Evolutionary conservation across 192 early-diverging fungal species (phyloP).

Genomic region (Obelidium mucronatum): DNA sequence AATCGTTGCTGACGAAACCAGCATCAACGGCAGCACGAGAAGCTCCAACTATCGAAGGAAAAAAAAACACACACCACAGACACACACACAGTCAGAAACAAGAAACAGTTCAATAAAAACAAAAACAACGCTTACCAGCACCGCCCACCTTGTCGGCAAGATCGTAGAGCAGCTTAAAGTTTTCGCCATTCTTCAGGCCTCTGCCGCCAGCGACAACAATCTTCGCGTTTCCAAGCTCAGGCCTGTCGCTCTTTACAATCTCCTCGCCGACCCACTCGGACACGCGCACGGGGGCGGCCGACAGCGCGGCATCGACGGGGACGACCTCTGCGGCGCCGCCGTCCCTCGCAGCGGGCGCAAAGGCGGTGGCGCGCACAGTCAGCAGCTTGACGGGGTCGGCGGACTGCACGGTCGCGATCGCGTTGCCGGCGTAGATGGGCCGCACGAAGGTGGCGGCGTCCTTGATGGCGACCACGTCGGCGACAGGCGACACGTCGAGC

Average conservation of each 20-base stretch:
- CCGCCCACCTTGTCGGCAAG: slow-evolving; percentile 94
- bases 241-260: slow-evolving; percentile 92
- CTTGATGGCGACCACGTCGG: slow-evolving; percentile 85
- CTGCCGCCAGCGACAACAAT: slow-evolving; percentile 95
- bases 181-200: slow-evolving; percentile 94
- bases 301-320: too few relatives aligned
- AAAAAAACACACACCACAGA: background rate
- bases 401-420: slow-evolving; percentile 94
- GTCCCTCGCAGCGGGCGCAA: slow-evolving; percentile 71
- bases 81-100: background rate
- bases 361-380: slow-evolving; percentile 91
- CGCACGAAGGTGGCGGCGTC: slow-evolving; percentile 89
- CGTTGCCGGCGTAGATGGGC: slow-evolving; percentile 98
- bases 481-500: slow-evolving; percentile 88
- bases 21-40: slow-evolving; percentile 98
- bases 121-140: slow-evolving; percentile 64
- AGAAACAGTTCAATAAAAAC: slow-evolving; percentile 4
- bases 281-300: too few relatives aligned
- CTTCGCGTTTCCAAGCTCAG: slow-evolving; percentile 86
- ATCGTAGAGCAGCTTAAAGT: slow-evolving; percentile 90
- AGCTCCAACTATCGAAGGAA: slow-evolving; percentile 77
- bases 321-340: too few relatives aligned
- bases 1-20: slow-evolving; percentile 93
- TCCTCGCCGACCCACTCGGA: slow-evolving; percentile 91
- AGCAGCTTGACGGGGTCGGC: slow-evolving; percentile 86